Percentiles rank a stretch among this genome's conserved stretches.
phyloP scores from a whole-genome alignment of 2,329 filamentous ascomycete genomes.

The Penicillium occitanis region DNA sequence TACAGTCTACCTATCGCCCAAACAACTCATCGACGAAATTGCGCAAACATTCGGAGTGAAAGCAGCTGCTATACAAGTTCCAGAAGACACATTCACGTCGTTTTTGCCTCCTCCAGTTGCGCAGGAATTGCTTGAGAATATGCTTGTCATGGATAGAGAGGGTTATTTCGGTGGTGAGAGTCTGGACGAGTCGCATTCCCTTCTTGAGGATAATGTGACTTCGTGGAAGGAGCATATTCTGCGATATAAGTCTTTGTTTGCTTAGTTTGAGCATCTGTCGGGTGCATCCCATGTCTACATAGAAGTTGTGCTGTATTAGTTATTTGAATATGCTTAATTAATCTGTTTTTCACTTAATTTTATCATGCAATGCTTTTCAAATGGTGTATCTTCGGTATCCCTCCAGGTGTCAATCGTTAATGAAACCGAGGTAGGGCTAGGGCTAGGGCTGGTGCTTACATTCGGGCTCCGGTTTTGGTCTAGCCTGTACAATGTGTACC shows the following conservation, averaged over 20 bases:
- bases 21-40: slow-evolving; percentile 44
- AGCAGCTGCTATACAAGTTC: slow-evolving; percentile 38
- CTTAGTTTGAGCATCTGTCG: not conserved
- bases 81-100: slow-evolving; percentile 46
- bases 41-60: slow-evolving; percentile 41
- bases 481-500: not conserved
- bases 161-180: slow-evolving; percentile 53
- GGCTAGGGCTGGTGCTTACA: not conserved
- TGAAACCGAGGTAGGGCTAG: not conserved
- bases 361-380: too few relatives aligned
- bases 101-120: slow-evolving; percentile 35
- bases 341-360: not conserved
- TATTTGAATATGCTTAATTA: not conserved
- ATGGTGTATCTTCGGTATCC: too few relatives aligned
- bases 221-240: slow-evolving; percentile 13
- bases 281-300: not conserved
- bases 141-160: slow-evolving; percentile 50
- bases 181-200: not conserved
- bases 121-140: slow-evolving; percentile 55
- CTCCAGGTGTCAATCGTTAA: too few relatives aligned
- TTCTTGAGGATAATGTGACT: slow-evolving; percentile 6
- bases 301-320: not conserved
- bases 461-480: not conserved
- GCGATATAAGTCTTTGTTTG: not conserved
- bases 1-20: slow-evolving; percentile 43